A percentile compares a stretch with the other conserved stretches of the same genome.
phyloP scores from a whole-genome alignment of 768 basidiomycete genomes.

The Lanmaoa pseudosensibilis region DNA sequence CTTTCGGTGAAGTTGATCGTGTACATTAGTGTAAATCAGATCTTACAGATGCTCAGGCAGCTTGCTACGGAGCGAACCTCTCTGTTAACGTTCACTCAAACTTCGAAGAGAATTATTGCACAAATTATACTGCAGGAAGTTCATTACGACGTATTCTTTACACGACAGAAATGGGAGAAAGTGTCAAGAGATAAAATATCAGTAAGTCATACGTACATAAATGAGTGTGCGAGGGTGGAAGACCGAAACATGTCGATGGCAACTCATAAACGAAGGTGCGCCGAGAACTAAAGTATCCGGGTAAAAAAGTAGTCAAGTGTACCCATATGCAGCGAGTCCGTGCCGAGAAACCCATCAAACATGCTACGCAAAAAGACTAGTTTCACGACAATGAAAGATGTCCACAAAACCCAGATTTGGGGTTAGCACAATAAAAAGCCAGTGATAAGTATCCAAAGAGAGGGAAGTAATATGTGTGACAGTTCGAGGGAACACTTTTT shows the following conservation, averaged over 20 bases:
- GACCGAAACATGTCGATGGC: not conserved
- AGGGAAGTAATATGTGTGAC: not conserved
- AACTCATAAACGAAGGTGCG: not conserved
- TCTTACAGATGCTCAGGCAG: not conserved
- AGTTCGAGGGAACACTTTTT: constrained; percentile 12
- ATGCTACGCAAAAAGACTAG: not conserved
- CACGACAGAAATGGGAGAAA: not conserved
- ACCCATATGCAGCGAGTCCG: constrained; percentile 4
- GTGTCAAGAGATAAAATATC: constrained; percentile 3
- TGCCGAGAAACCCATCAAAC: not conserved
- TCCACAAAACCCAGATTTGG: constrained; percentile 10
- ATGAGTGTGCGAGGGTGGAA: constrained; percentile 7
- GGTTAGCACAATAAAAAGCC: constrained; percentile 4
- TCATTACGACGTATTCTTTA: constrained; percentile 5
- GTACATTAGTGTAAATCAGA: not conserved
- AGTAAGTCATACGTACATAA: constrained; percentile 1
- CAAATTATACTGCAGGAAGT: not conserved
- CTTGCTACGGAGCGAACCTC: not conserved
- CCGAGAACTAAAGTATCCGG: not conserved
- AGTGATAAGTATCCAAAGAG: constrained; percentile 16
- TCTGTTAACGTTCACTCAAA: not conserved
- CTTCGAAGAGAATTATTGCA: not conserved
- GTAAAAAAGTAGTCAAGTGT: not conserved
- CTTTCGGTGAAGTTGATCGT: not conserved
- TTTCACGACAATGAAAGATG: not conserved